These are phyloP conservation scores for Thelephora terrestris DNA, from an alignment of 1,284 basidiomycete genomes.

Conservation along the genomic window DNA sequence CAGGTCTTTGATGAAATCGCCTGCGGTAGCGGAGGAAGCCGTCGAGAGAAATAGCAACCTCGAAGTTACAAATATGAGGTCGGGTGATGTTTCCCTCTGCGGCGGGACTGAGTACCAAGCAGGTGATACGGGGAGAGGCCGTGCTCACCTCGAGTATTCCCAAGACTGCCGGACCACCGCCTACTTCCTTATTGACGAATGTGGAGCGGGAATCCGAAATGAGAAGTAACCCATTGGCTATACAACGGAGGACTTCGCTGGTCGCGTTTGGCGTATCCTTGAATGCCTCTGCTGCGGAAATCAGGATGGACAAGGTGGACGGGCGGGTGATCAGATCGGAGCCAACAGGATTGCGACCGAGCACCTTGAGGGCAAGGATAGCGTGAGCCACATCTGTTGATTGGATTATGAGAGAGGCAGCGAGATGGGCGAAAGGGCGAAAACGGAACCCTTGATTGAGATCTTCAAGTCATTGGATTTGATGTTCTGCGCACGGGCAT, in stretches of 20 bases:
- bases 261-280: slow-evolving; percentile 51
- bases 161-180: slow-evolving; percentile 49
- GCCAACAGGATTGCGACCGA: slow-evolving; percentile 63
- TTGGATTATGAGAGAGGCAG: not conserved
- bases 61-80: slow-evolving; percentile 62
- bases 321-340: slow-evolving; percentile 52
- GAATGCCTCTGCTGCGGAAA: slow-evolving; percentile 37
- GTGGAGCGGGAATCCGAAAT: slow-evolving; percentile 49
- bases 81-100: slow-evolving; percentile 52
- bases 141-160: slow-evolving; percentile 49
- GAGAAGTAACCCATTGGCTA: slow-evolving; percentile 68
- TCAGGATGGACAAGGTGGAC: slow-evolving; percentile 41
- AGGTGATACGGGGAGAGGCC: slow-evolving; percentile 1
- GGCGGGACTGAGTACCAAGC: not conserved
- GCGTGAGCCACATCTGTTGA: slow-evolving; percentile 49
- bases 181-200: slow-evolving; percentile 46
- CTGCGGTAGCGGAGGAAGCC: slow-evolving; percentile 32
- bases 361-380: slow-evolving; percentile 62
- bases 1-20: slow-evolving; percentile 41
- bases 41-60: slow-evolving; percentile 70
- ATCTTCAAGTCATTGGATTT: slow-evolving; percentile 6
- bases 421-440: not conserved
- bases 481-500: slow-evolving; percentile 1
- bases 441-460: slow-evolving; percentile 1
- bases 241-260: slow-evolving; percentile 61